phyloP scores from a whole-genome alignment of 805 yeast species.

The Candida morakotiae region DNA sequence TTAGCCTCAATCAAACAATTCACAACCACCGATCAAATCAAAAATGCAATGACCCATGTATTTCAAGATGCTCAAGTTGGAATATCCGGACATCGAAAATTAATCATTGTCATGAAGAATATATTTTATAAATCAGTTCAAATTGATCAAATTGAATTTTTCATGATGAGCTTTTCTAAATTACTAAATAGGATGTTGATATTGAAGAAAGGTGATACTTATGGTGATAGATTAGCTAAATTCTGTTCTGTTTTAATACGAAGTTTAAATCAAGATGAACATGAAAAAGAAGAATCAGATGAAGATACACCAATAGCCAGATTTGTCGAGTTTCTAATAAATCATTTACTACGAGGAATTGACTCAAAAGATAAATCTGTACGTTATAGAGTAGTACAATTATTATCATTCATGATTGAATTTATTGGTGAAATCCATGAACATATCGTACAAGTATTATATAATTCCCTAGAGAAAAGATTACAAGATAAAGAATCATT shows the following conservation, averaged over 20 bases:
- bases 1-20: constrained; percentile 16
- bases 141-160: constrained; percentile 52
- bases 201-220: constrained; percentile 62
- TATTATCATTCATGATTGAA: constrained; percentile 66
- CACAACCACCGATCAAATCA: constrained; percentile 19
- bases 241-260: constrained; percentile 59
- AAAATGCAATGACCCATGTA: constrained; percentile 52
- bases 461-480: constrained; percentile 58
- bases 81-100: constrained; percentile 73
- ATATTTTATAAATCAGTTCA: constrained; percentile 54
- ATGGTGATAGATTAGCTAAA: constrained; percentile 74
- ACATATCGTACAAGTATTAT: constrained; percentile 60
- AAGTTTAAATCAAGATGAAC: constrained; percentile 34
- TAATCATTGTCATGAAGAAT: constrained; percentile 57
- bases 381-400: constrained; percentile 73
- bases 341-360: constrained; percentile 71
- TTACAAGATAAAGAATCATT: constrained; percentile 70
- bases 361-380: constrained; percentile 75
- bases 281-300: constrained; percentile 10
- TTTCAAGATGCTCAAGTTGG: constrained; percentile 79
- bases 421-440: constrained; percentile 73
- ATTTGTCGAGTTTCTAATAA: constrained; percentile 58
- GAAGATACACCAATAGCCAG: constrained; percentile 34
- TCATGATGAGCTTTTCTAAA: constrained; percentile 56
- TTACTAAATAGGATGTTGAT: constrained; percentile 63